Evolutionary conservation across 169 alveolate genomes (phyloP).

Genomic region (Besnoitia besnoiti): DNA sequence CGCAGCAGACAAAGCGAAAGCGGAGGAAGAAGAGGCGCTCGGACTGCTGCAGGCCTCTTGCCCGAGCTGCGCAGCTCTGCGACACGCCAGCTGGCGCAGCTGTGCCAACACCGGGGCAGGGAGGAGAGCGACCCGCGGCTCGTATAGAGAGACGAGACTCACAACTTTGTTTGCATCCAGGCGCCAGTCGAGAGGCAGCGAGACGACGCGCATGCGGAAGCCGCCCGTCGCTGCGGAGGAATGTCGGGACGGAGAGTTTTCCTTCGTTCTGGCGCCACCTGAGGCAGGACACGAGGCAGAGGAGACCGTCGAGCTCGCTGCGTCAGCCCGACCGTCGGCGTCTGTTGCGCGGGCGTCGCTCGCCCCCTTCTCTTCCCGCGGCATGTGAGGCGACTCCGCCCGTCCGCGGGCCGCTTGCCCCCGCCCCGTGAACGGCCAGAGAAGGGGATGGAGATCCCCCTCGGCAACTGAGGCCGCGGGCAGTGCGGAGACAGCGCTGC

Average conservation of each 20-base stretch:
- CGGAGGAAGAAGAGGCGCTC: background rate
- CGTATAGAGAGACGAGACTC: background rate
- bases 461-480: background rate
- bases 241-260: too few species aligned
- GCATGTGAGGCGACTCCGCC: background rate
- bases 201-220: background rate
- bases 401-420: background rate
- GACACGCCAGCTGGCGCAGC: background rate
- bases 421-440: background rate
- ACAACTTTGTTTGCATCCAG: background rate
- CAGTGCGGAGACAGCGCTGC: background rate
- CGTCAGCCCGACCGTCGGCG: too few species aligned
- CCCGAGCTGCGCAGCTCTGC: background rate
- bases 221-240: background rate
- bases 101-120: slow-evolving; percentile 25
- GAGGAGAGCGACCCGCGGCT: background rate
- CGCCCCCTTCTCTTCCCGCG: background rate
- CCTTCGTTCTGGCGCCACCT: too few species aligned
- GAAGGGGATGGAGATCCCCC: background rate
- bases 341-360: background rate
- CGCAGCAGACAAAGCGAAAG: background rate
- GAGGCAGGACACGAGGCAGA: too few species aligned
- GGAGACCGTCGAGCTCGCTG: too few species aligned
- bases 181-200: background rate
- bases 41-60: background rate